Base-by-base conservation (phyloP, 2,329 filamentous ascomycete genomes). In the Exophiala alcalophila region DNA sequence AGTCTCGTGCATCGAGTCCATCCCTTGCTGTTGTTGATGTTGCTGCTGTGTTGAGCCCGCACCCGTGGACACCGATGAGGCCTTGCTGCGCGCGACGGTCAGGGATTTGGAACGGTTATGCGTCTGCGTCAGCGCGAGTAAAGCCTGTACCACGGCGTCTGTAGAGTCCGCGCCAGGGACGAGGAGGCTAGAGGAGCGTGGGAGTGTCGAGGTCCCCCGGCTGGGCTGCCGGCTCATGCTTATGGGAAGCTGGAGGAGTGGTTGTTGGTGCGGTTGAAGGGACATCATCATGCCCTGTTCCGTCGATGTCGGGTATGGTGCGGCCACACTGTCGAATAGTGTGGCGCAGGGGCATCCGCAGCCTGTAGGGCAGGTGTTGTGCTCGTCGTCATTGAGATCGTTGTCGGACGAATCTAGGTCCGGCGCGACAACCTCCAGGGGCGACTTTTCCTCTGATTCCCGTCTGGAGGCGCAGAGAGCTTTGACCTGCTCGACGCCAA, bases 321-420 rank as follows among this genome's bases (percentile, higher is more conserved):
- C 57, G 4, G 64, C 40, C 10, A 64, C 50, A 21, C 53, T 52
- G 4, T 59, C 40, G n/a, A n/a, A n/a, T 32, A 69, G 61, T 12
- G 69, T 62, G 3, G 66, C 61, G 52, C 70, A 73, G 42, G 57
- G 59, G 40, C 70, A 73, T 35, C 68, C 70, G 53, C 70, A 73
- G n/a, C 69, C 69, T 9, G 62, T 67, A 5, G 69, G 65, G 42
- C 70, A 73, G 28, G 59, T 39, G 6, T 40, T 31, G 29, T 40
- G 15, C 10, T 48, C 43, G 28, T 49, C 29, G 12, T 19, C 16
- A 10, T 29, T 14, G 18, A 31, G 16, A 26, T 5, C 15, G 14
- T 9, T 29, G 24, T 39, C 53, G 14, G 57, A 57, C 2, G 58
- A 6, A 26, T 15, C 9, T 9, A 49, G 43, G 14, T 54, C 21